Base-by-base conservation (phyloP, 2,329 filamentous ascomycete genomes). In the Monosporascus sp. region DNA sequence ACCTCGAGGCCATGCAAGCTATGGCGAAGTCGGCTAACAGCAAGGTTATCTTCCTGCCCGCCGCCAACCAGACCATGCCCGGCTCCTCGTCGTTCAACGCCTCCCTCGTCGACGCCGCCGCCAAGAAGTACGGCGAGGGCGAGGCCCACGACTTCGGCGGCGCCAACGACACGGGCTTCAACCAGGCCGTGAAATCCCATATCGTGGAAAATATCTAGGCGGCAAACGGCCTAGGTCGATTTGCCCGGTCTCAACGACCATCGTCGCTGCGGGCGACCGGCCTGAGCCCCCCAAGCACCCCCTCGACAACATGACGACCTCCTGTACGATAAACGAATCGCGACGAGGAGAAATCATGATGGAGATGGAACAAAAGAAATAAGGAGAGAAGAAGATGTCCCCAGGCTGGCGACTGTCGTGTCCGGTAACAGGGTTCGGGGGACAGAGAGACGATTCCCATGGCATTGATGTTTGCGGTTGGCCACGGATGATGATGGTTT, bases 1-100 rank as follows among this genome's bases (percentile, higher is more conserved):
- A 97, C 72, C 87, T 99, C 61, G 94, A 99, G 76, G 92, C 94
- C 4, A 97, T 97, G 93, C 94, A 97, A 72, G 83, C 90, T 43
- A 99, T 99, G 93, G 94, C 94, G 64, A 97, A 97, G 82, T 83
- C 84, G 0, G 90, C 91, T 48, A 95, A 91, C 73, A 82, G 79
- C 72, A 95, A 95, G 75, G 88, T 94, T 65, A 92, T 93, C 63
- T 93, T 94, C 79, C 68, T 94, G 61, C 88, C 88, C 2, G 83
- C 78, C 8, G 72, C 77, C 41, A 82, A 81, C 70, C 82, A 88
- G 73, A 84, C 81, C 17, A 81, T 86, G 65, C 76, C 70, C 56
- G 66, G 61, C 54, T 60, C 63, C 9, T 41, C 65, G 1, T 69
- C 72, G 41, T 70, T 80, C 61, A 71, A 74, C 52, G 72, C 74